A percentile compares a stretch with the other conserved stretches of the same genome.
Conservation (phyloP, 805 yeast species). For the Saturnispora sekii region DNA sequence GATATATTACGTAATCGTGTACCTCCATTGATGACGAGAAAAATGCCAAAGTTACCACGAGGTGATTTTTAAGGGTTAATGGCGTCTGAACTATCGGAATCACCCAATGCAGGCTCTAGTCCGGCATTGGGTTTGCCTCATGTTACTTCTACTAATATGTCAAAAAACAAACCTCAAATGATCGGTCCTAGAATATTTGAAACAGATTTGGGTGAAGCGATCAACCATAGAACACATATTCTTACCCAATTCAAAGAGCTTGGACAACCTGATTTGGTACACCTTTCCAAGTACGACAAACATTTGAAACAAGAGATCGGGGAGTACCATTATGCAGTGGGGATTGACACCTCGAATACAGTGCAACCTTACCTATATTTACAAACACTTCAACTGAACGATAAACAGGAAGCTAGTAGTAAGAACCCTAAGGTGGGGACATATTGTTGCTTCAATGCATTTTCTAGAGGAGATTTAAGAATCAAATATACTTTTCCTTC, state of each 20-base stretch:
- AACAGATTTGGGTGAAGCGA: slow-evolving; percentile 39
- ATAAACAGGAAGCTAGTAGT: slow-evolving; percentile 17
- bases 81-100: too few relatives aligned
- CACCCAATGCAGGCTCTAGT: too few relatives aligned
- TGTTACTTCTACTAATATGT: not conserved
- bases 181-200: slow-evolving; percentile 34
- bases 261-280: slow-evolving; percentile 71
- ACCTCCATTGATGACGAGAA: not conserved
- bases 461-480: slow-evolving; percentile 64
- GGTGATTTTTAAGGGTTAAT: not conserved
- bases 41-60: too few relatives aligned
- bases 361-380: slow-evolving; percentile 49
- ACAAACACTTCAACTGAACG: slow-evolving; percentile 35
- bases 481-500: slow-evolving; percentile 52
- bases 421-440: slow-evolving; percentile 35
- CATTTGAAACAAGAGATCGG: slow-evolving; percentile 39
- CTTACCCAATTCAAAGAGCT: slow-evolving; percentile 39
- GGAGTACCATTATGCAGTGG: slow-evolving; percentile 44
- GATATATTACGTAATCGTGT: not conserved
- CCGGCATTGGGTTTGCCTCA: not conserved
- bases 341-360: slow-evolving; percentile 42
- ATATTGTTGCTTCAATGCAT: slow-evolving; percentile 64
- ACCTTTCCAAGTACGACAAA: slow-evolving; percentile 35
- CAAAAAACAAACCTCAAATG: slow-evolving; percentile 16
- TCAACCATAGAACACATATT: slow-evolving; percentile 37